Evolutionary conservation across 108 stramenopile genomes (phyloP).

Genomic region (Nitzschia sp.): DNA sequence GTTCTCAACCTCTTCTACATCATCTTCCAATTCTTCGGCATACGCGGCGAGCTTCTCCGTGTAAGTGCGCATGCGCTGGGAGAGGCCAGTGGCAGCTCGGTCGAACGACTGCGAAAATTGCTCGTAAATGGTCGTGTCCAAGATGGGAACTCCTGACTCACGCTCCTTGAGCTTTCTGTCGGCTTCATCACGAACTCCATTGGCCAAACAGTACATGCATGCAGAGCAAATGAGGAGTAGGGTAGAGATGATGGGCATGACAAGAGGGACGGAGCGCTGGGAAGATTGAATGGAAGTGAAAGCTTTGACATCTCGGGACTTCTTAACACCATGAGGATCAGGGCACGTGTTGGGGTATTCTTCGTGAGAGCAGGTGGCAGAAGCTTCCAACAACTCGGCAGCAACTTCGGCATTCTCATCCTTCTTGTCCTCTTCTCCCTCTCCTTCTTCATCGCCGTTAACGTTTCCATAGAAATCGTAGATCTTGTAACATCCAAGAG

Average conservation of each 20-base stretch:
- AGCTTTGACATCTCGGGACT: slow-evolving; percentile 1
- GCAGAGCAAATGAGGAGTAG: slow-evolving; percentile 4
- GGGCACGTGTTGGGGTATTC: slow-evolving; percentile 28
- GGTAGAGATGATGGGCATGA: slow-evolving; percentile 19
- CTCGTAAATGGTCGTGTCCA: slow-evolving; percentile 11
- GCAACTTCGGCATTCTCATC: not conserved
- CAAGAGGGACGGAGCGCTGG: slow-evolving; percentile 16
- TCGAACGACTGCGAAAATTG: slow-evolving; percentile 7
- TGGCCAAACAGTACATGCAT: slow-evolving; percentile 11
- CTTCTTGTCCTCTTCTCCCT: not conserved
- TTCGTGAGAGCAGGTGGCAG: slow-evolving; percentile 14
- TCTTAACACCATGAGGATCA: slow-evolving; percentile 29
- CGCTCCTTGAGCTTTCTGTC: slow-evolving; percentile 9
- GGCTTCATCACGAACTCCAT: slow-evolving; percentile 16
- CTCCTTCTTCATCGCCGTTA: not conserved
- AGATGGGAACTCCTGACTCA: not conserved
- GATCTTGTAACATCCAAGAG: slow-evolving; percentile 15
- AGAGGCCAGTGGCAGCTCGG: slow-evolving; percentile 8
- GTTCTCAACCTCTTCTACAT: not conserved
- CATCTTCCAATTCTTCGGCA: slow-evolving; percentile 19
- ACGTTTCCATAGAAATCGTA: slow-evolving; percentile 1
- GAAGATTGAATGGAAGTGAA: slow-evolving; percentile 8
- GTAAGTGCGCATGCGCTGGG: slow-evolving; percentile 13
- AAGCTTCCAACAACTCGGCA: slow-evolving; percentile 9
- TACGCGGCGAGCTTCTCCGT: slow-evolving; percentile 17